These are phyloP conservation scores for Hirsutella rhossiliensis DNA, from an alignment of 2,329 filamentous ascomycete genomes.

Conservation along the genomic window DNA sequence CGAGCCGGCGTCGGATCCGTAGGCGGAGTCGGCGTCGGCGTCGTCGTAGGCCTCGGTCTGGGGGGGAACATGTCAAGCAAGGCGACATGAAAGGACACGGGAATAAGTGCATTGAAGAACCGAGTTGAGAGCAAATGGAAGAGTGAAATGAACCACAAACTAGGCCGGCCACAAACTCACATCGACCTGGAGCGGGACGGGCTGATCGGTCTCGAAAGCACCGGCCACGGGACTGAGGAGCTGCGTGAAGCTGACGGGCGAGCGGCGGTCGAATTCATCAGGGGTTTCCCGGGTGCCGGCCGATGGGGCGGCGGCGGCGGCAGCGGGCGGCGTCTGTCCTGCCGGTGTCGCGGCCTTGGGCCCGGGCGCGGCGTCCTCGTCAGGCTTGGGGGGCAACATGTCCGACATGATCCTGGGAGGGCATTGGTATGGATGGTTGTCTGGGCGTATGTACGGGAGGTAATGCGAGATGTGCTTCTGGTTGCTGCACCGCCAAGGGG, in stretches of 20 bases:
- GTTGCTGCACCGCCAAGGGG: too few species aligned
- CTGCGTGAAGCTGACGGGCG: background rate
- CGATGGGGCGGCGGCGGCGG: background rate
- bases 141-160: background rate
- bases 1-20: slow-evolving; percentile 18
- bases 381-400: background rate
- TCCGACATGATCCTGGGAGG: background rate
- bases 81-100: too few species aligned
- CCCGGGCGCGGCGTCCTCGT: background rate
- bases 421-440: too few species aligned
- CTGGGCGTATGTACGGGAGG: too few species aligned
- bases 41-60: slow-evolving; percentile 7
- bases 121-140: too few species aligned
- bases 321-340: background rate
- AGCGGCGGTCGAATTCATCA: background rate
- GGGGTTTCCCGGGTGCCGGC: background rate
- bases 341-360: background rate
- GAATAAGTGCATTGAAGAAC: too few species aligned
- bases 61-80: background rate
- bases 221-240: background rate
- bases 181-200: slow-evolving; percentile 13
- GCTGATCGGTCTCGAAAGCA: slow-evolving; percentile 3
- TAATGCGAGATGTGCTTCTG: too few species aligned
- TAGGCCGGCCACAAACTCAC: slow-evolving; percentile 5
- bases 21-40: slow-evolving; percentile 19